Conservation (phyloP, 805 yeast species). For the Blastobotrys attinorum region DNA sequence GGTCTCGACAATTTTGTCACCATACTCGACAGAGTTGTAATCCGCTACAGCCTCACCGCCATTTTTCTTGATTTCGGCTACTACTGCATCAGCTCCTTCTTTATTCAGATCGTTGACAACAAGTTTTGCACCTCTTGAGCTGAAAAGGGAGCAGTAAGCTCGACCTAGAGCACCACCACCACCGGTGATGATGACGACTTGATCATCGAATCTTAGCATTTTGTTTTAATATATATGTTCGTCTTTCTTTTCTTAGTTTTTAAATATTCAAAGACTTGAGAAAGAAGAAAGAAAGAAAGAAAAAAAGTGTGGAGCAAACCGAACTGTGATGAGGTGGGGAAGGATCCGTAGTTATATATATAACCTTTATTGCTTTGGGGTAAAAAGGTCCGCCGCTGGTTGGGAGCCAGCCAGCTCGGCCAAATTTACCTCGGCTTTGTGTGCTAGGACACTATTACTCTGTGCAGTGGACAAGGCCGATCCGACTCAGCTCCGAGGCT, state of each 20-base stretch:
- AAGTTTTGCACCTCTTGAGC: constrained; percentile 86
- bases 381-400: too few species aligned
- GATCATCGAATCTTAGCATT: constrained; percentile 56
- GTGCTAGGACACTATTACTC: too few species aligned
- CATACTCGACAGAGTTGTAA: constrained; percentile 60
- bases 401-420: too few species aligned
- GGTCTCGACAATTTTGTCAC: constrained; percentile 75
- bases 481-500: too few species aligned
- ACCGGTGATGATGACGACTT: constrained; percentile 91
- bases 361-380: too few species aligned
- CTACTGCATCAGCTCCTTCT: constrained; percentile 72
- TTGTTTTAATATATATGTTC: constrained; percentile 17
- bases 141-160: constrained; percentile 79
- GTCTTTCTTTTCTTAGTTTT: too few species aligned
- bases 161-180: constrained; percentile 97
- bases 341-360: too few species aligned
- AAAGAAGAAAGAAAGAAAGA: not conserved
- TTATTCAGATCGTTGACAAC: constrained; percentile 77
- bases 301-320: not conserved
- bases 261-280: not conserved
- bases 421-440: too few species aligned
- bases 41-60: constrained; percentile 93
- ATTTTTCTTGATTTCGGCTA: constrained; percentile 62
- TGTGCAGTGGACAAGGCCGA: too few species aligned
- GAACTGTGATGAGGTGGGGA: not conserved